Percentiles rank a stretch among this genome's conserved stretches.
These are phyloP conservation scores for Albifimbria verrucaria DNA, from an alignment of 2,329 filamentous ascomycete genomes.

Conservation along the genomic window DNA sequence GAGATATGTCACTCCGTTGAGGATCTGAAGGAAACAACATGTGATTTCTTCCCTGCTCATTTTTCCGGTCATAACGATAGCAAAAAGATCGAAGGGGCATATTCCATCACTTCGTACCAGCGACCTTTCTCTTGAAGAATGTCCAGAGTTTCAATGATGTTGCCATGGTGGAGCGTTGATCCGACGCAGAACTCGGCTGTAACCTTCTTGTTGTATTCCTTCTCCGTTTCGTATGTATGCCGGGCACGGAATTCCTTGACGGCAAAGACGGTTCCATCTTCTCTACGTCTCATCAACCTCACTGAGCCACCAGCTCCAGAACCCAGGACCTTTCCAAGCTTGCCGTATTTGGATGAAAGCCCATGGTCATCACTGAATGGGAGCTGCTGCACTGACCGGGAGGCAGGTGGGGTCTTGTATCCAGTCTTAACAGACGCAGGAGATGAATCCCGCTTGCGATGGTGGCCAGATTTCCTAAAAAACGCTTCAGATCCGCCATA, in stretches of 20 bases:
- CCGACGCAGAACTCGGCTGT: conserved; percentile 98
- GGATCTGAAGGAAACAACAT: conserved; percentile 89
- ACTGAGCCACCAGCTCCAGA: conserved; percentile 95
- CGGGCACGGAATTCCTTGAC: conserved; percentile 95
- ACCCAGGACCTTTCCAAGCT: conserved; percentile 89
- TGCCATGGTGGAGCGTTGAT: conserved; percentile 93
- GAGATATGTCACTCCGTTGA: conserved; percentile 90
- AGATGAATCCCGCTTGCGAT: conserved; percentile 67
- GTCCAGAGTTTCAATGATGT: conserved; percentile 96
- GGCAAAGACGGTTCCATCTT: conserved; percentile 90
- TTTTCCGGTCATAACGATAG: conserved; percentile 97
- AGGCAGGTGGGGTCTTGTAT: conserved; percentile 43
- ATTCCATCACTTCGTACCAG: conserved; percentile 99
- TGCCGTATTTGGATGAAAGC: conserved; percentile 87
- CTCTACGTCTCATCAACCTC: conserved; percentile 86
- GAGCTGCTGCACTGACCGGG: conserved; percentile 57
- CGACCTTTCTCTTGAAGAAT: conserved; percentile 90
- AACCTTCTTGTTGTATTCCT: conserved; percentile 96
- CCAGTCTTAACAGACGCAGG: conserved; percentile 54
- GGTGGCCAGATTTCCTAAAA: conserved; percentile 75
- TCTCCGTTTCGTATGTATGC: conserved; percentile 89
- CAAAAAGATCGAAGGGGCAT: conserved; percentile 95
- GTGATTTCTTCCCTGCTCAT: conserved; percentile 90
- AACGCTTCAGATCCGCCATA: conserved; percentile 96
- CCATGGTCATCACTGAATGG: conserved; percentile 95